These are phyloP conservation scores for Cajanus cajan DNA, from an alignment of 306 rosid genomes.

Conservation along the genomic window DNA sequence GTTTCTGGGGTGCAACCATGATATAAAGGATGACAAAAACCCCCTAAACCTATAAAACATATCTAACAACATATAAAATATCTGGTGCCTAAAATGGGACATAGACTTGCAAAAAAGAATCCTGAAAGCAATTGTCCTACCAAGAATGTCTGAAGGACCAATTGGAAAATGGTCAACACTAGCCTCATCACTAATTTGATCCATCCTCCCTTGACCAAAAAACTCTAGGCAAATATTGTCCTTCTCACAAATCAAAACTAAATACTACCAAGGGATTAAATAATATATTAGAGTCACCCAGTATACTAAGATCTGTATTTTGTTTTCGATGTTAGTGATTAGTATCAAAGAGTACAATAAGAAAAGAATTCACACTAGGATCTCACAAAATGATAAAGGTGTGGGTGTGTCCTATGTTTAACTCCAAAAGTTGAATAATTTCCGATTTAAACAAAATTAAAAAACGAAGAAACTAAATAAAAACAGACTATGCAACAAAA, in stretches of 20 bases:
- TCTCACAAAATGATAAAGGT: neutral
- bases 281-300: conserved; percentile 9
- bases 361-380: conserved; percentile 7
- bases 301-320: neutral
- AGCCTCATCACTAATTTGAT: conserved; percentile 81
- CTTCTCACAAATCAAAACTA: conserved; percentile 13
- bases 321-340: neutral
- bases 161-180: conserved; percentile 78
- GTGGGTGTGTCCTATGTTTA: neutral
- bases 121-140: conserved; percentile 77
- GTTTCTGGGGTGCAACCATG: conserved; percentile 85
- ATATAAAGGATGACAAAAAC: conserved; percentile 45
- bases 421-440: neutral
- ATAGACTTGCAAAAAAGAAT: conserved; percentile 81
- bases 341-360: neutral
- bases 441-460: neutral
- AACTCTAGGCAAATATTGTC: neutral
- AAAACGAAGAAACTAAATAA: neutral
- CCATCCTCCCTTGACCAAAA: conserved; percentile 51
- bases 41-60: conserved; percentile 54
- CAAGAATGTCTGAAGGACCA: conserved; percentile 84
- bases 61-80: conserved; percentile 43
- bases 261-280: conserved; percentile 19
- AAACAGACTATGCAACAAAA: neutral
- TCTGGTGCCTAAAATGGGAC: conserved; percentile 62